These are phyloP conservation scores for Kondoa subrosea DNA, from an alignment of 768 basidiomycete genomes.

Conservation along the genomic window DNA sequence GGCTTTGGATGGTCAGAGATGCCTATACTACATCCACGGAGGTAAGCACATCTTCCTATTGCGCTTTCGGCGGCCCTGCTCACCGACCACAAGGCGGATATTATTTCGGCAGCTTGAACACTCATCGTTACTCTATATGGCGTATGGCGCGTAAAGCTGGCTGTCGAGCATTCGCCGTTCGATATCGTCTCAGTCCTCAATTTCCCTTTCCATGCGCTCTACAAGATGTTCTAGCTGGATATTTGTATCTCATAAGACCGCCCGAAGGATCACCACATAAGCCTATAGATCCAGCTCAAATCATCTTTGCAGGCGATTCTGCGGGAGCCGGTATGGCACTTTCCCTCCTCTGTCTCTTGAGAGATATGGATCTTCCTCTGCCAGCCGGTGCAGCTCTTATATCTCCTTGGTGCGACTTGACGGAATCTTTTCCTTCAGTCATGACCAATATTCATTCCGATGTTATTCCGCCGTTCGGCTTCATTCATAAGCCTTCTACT, in stretches of 20 bases:
- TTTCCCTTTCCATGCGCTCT: constrained; percentile 72
- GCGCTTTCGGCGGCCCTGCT: constrained; percentile 28
- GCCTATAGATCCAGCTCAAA: constrained; percentile 61
- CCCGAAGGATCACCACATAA: constrained; percentile 51
- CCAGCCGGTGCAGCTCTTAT: constrained; percentile 80
- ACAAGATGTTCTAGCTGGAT: constrained; percentile 76
- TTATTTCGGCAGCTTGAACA: constrained; percentile 32
- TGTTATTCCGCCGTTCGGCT: constrained; percentile 23
- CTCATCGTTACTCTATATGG: constrained; percentile 45
- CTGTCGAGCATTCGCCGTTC: constrained; percentile 43
- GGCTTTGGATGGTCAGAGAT: constrained; percentile 9
- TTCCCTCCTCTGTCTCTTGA: constrained; percentile 66
- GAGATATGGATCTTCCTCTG: constrained; percentile 61
- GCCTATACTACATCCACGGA: constrained; percentile 34
- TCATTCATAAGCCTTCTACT: constrained; percentile 27
- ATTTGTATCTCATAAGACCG: constrained; percentile 72
- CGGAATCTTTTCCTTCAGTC: constrained; percentile 83
- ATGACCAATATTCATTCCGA: constrained; percentile 67
- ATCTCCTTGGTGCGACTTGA: constrained; percentile 76
- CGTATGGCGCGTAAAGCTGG: constrained; percentile 81
- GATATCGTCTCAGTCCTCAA: constrained; percentile 67
- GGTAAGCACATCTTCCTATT: constrained; percentile 22
- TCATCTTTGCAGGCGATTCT: constrained; percentile 78
- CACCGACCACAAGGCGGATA: constrained; percentile 38
- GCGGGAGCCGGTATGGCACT: constrained; percentile 71